Conservation (phyloP, 192 early-diverging fungal species). For the Endogone sp. region DNA sequence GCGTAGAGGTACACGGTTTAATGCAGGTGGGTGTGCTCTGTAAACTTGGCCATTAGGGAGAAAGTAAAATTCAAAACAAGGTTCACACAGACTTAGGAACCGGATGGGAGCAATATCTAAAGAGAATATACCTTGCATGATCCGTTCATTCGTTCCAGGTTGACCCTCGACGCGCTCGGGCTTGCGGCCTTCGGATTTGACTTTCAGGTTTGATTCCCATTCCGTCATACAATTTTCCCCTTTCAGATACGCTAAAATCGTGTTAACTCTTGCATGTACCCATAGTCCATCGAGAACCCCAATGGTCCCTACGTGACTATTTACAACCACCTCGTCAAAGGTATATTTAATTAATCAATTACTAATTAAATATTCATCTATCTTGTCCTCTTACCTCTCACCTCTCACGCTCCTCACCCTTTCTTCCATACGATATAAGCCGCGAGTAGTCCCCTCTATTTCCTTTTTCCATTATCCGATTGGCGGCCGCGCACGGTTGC, state of each 20-base stretch:
- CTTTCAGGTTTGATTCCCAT: background rate
- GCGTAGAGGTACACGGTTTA: slow-evolving; percentile 11
- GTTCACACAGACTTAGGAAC: too few relatives aligned
- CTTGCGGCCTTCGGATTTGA: slow-evolving; percentile 19
- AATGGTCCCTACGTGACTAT: slow-evolving; percentile 8
- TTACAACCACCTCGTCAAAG: slow-evolving; percentile 3
- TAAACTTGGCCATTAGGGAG: too few relatives aligned
- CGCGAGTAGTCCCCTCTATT: background rate
- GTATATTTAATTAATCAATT: too few relatives aligned
- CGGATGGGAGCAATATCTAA: background rate
- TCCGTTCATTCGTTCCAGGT: background rate
- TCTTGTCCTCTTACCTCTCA: too few relatives aligned
- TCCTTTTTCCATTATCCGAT: background rate
- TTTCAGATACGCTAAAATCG: too few relatives aligned
- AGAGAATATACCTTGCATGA: background rate
- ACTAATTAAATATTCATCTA: too few relatives aligned
- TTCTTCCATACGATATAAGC: too few relatives aligned
- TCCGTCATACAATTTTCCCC: too few relatives aligned
- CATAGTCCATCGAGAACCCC: slow-evolving; percentile 10
- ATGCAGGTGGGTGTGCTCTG: slow-evolving; percentile 3
- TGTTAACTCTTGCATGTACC: slow-evolving; percentile 3
- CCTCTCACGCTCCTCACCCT: too few relatives aligned
- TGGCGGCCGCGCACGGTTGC: background rate
- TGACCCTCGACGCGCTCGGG: slow-evolving; percentile 17
- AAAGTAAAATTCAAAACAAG: too few relatives aligned